phyloP scores from a whole-genome alignment of 139 green algal species.

The Pleodorina starrii region DNA sequence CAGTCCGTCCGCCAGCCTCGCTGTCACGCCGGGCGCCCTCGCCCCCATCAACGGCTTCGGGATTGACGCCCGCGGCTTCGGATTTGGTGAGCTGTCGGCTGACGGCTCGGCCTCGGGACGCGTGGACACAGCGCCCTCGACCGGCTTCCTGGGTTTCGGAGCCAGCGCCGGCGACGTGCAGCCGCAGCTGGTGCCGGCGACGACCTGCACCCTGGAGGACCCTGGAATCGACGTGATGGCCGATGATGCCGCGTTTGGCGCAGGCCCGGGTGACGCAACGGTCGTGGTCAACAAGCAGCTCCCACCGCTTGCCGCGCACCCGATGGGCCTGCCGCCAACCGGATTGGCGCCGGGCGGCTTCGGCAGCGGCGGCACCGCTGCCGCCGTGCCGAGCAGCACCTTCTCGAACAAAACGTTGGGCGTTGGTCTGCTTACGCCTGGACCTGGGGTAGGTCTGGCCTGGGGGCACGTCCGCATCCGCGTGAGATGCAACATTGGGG shows the following conservation, averaged over 20 bases:
- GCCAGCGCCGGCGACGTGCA: not conserved
- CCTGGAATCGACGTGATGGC: no score
- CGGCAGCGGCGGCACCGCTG: no score
- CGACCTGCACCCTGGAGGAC: not conserved
- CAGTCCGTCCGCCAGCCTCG: conserved; percentile 5
- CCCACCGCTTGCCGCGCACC: not conserved
- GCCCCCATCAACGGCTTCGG: not conserved
- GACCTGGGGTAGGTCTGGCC: not conserved
- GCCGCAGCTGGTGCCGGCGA: not conserved
- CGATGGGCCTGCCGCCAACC: not conserved
- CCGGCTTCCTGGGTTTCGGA: not conserved
- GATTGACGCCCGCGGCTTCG: not conserved
- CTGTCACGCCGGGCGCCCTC: not conserved
- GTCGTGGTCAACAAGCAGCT: conserved; percentile 4
- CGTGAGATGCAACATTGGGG: no score
- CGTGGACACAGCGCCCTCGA: not conserved
- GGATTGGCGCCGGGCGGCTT: not conserved
- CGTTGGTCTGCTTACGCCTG: not conserved
- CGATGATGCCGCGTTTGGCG: not conserved
- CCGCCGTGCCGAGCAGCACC: not conserved
- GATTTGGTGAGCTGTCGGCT: not conserved
- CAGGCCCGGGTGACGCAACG: not conserved
- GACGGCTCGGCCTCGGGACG: not conserved
- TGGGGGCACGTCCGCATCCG: no score
- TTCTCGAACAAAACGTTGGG: not conserved